Evolutionary conservation across 2,329 filamentous ascomycete species (phyloP).

Genomic region (Pseudogymnoascus sp.): DNA sequence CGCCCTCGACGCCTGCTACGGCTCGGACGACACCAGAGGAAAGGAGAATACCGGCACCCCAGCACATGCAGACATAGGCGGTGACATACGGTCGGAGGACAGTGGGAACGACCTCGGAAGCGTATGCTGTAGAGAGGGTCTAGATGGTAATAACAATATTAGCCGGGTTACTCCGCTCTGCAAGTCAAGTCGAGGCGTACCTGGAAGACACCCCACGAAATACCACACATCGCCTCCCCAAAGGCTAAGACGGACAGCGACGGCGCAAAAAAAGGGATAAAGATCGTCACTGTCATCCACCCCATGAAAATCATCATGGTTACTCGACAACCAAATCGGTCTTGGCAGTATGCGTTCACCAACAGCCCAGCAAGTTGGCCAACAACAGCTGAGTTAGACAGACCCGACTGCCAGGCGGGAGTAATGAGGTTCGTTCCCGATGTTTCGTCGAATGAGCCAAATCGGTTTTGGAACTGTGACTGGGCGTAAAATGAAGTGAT

Average conservation of each 20-base stretch:
- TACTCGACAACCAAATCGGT: slow-evolving; percentile 26
- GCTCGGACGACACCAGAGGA: slow-evolving; percentile 24
- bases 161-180: not conserved
- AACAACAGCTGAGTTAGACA: slow-evolving; percentile 18
- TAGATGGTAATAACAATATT: not conserved
- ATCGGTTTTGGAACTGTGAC: slow-evolving; percentile 13
- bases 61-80: slow-evolving; percentile 26
- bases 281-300: slow-evolving; percentile 13
- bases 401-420: slow-evolving; percentile 10
- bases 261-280: slow-evolving; percentile 12
- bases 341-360: slow-evolving; percentile 25
- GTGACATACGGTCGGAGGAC: slow-evolving; percentile 24
- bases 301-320: slow-evolving; percentile 24
- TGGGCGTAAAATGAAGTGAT: slow-evolving; percentile 17
- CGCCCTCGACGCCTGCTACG: slow-evolving; percentile 17
- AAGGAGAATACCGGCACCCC: slow-evolving; percentile 23
- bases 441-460: slow-evolving; percentile 10
- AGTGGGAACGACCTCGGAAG: slow-evolving; percentile 24
- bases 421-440: not conserved
- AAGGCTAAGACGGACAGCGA: slow-evolving; percentile 11
- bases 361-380: slow-evolving; percentile 26
- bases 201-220: slow-evolving; percentile 19
- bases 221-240: slow-evolving; percentile 15
- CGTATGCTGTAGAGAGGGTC: slow-evolving; percentile 19
- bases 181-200: slow-evolving; percentile 10